Base-by-base conservation (phyloP, 2,329 filamentous ascomycete species). In the Fusarium sp. region DNA sequence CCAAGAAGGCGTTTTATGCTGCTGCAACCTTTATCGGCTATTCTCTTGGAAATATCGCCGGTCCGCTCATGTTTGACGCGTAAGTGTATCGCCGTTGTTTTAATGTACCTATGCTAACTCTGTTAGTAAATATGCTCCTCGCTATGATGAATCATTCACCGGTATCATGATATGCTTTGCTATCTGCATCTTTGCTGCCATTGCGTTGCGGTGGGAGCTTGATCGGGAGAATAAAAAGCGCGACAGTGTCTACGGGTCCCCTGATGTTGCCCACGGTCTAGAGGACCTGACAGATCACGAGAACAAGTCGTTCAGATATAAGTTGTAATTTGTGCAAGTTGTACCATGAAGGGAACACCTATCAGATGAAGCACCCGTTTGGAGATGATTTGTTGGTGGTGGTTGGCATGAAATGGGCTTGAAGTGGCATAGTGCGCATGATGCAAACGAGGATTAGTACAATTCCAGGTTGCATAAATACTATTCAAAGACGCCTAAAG, bases 281-380 rank as follows among this genome's bases (percentile, higher is more conserved):
- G 79, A 82, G 47, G 80, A 83, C 51, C 73, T 81, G 47, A 82
- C 81, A 9, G 81, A 83, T 53, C 40, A 36, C 31, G 68, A 73
- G 54, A 73, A 73, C 23, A 73, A 66, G 40, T 70, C 68, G 10
- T 73, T 71, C 34, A 44, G 70, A 34, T 73, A 73, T 34, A 40
- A 53, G 18, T 23, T 23, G 18, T 23, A 23, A 23, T 23, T 23
- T 23, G 18, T 23, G 18, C 18, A 23, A 23, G 18, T 23, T 23
- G 18, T 23, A 23, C 18, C 18, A 23, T 23, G 18, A 23, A 23
- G 18, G 18, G 18, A 23, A 23, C 18, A 23, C 2, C 18, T 23
- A 4, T 23, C 18, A 23, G 18, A 23, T 23, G 18, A 23, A 23
- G 18, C 18, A 23, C 18, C 18, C 18, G 18, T 23, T 23, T 23